Conservation (phyloP, 257 asterid species). For the Prunella vulgaris region DNA sequence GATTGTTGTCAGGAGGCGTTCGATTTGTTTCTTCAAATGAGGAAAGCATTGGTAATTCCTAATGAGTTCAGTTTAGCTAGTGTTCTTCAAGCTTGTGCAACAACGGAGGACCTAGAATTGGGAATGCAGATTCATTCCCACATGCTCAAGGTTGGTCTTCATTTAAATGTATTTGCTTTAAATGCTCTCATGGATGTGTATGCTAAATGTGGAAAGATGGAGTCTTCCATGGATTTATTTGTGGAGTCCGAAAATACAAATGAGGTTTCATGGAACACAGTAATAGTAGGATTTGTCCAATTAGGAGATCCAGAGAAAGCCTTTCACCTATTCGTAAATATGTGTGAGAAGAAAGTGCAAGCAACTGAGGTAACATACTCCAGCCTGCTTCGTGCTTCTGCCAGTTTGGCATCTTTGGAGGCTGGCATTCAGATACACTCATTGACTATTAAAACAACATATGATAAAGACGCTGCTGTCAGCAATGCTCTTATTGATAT, state of each 20-base stretch:
- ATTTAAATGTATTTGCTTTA: slow-evolving; percentile 54
- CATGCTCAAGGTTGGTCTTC: slow-evolving; percentile 56
- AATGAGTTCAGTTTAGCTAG: slow-evolving; percentile 91
- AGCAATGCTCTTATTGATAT: slow-evolving; percentile 85
- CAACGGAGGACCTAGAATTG: slow-evolving; percentile 41
- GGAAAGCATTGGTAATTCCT: slow-evolving; percentile 49
- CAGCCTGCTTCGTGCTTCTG: slow-evolving; percentile 78
- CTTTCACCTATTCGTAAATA: slow-evolving; percentile 44
- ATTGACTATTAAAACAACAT: slow-evolving; percentile 51
- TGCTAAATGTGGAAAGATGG: slow-evolving; percentile 77
- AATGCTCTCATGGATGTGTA: slow-evolving; percentile 94
- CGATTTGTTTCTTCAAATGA: slow-evolving; percentile 59
- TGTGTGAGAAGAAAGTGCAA: slow-evolving; percentile 49
- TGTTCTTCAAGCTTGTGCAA: slow-evolving; percentile 85
- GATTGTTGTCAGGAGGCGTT: slow-evolving; percentile 61
- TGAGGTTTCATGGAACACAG: slow-evolving; percentile 90
- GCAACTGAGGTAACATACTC: slow-evolving; percentile 87
- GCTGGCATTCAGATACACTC: slow-evolving; percentile 78
- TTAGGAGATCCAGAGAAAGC: slow-evolving; percentile 72
- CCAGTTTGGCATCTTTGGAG: slow-evolving; percentile 74
- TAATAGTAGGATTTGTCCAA: slow-evolving; percentile 78
- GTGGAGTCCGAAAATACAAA: slow-evolving; percentile 43
- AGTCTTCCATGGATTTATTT: slow-evolving; percentile 52
- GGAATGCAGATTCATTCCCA: slow-evolving; percentile 76
- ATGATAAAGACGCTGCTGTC: slow-evolving; percentile 58